phyloP scores from a whole-genome alignment of 495 filamentous ascomycete species.

The Neurospora sp. region DNA sequence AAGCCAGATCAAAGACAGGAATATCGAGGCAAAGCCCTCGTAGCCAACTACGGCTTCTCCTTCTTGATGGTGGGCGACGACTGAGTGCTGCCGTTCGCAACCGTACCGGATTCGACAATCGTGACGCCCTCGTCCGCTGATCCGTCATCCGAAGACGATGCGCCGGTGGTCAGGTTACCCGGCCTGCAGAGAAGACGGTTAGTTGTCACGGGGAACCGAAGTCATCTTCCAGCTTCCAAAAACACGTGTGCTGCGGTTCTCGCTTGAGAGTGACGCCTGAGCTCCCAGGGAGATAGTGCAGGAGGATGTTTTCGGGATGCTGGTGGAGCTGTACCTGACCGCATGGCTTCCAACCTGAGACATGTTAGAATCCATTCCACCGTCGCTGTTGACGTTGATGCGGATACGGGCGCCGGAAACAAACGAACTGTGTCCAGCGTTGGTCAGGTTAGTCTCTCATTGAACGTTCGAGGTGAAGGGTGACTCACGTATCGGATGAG shows the following conservation, averaged over 20 bases:
- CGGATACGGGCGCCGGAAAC: constrained; percentile 15
- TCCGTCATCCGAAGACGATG: constrained; percentile 31
- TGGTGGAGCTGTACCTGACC: constrained; percentile 17
- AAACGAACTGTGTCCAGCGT: constrained; percentile 16
- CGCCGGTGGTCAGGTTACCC: constrained; percentile 12
- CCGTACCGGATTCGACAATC: constrained; percentile 40
- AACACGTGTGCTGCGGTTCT: neutral
- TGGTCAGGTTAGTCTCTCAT: neutral
- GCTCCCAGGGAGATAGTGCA: neutral
- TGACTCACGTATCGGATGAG: constrained; percentile 16
- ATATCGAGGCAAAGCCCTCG: constrained; percentile 3
- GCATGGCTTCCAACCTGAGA: constrained; percentile 11
- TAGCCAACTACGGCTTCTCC: constrained; percentile 23
- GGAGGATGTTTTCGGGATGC: neutral
- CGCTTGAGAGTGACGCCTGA: neutral
- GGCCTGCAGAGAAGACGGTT: constrained; percentile 20
- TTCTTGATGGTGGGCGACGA: constrained; percentile 40
- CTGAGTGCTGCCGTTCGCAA: constrained; percentile 39
- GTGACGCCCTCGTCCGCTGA: constrained; percentile 37
- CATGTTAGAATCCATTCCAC: constrained; percentile 8
- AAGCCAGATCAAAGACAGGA: constrained; percentile 1
- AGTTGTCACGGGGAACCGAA: constrained; percentile 12
- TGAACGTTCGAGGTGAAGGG: neutral
- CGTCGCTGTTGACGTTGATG: constrained; percentile 6
- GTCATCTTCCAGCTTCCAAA: constrained; percentile 4